phyloP scores from a whole-genome alignment of 2,329 filamentous ascomycete species.

The Colletotrichum incanum region DNA sequence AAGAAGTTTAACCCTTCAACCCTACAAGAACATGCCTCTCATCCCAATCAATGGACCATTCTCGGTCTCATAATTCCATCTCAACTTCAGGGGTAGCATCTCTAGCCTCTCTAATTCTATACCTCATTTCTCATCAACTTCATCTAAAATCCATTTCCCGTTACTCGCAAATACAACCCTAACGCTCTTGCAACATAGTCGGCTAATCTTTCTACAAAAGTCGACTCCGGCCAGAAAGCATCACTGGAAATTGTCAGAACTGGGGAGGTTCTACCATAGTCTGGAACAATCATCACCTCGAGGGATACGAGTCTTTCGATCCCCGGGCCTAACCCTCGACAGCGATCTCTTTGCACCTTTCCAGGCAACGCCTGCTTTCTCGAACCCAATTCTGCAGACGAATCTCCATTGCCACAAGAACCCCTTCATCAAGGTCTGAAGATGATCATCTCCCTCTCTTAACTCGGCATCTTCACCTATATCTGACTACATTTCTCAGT shows the following conservation, averaged over 20 bases:
- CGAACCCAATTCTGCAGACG: neutral
- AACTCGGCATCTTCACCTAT: neutral
- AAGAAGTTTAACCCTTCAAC: no score
- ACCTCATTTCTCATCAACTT: neutral
- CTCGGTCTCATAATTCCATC: neutral
- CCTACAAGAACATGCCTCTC: no score
- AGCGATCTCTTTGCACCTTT: neutral
- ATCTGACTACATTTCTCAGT: neutral
- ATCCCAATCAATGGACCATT: neutral
- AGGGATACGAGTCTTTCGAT: neutral
- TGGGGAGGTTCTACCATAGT: neutral
- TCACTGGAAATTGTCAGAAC: neutral
- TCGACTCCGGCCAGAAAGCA: no score
- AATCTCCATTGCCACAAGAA: neutral
- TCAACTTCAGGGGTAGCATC: neutral
- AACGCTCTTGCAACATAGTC: neutral
- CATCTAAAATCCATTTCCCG: neutral
- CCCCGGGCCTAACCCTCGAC: neutral
- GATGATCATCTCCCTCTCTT: neutral
- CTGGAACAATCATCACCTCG: no score
- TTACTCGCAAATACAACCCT: neutral
- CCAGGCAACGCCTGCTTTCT: neutral
- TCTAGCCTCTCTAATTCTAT: neutral
- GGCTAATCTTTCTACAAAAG: neutral
- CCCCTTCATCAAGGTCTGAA: neutral